phyloP scores from a whole-genome alignment of 2,329 filamentous ascomycete genomes.

The Phoma sp. region DNA sequence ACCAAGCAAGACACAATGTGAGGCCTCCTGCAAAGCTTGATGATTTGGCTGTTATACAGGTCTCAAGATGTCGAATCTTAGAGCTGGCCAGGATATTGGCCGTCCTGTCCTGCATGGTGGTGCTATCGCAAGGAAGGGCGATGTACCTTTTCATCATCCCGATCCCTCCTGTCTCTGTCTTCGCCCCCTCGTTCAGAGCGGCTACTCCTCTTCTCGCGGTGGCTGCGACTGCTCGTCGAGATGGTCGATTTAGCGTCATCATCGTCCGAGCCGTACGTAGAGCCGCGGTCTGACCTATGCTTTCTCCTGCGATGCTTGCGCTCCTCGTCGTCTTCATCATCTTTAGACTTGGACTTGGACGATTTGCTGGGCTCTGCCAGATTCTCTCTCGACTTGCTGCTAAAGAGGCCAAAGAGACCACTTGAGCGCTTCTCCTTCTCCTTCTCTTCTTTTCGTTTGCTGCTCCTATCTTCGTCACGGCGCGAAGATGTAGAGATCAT shows the following conservation, averaged over 20 bases:
- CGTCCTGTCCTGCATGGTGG: slow-evolving; percentile 1
- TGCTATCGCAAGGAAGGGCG: slow-evolving; percentile 39
- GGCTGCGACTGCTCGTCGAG: slow-evolving; percentile 43
- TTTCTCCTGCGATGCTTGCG: slow-evolving; percentile 55
- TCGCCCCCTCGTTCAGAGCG: slow-evolving; percentile 42
- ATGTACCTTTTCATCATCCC: slow-evolving; percentile 48
- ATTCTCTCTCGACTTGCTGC: slow-evolving; percentile 53
- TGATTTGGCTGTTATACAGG: background rate
- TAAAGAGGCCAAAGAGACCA: slow-evolving; percentile 55
- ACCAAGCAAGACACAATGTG: slow-evolving; percentile 1
- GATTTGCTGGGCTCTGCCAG: slow-evolving; percentile 42
- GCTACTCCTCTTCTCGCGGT: slow-evolving; percentile 52
- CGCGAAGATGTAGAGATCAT: slow-evolving; percentile 50
- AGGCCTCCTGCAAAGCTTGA: slow-evolving; percentile 2
- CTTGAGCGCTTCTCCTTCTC: slow-evolving; percentile 53
- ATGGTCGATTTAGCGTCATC: slow-evolving; percentile 46
- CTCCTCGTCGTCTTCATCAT: slow-evolving; percentile 51
- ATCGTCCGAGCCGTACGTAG: slow-evolving; percentile 48
- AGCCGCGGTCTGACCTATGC: slow-evolving; percentile 48
- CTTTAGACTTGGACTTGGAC: slow-evolving; percentile 37
- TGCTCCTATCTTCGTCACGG: slow-evolving; percentile 48
- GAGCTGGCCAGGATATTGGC: slow-evolving; percentile 3
- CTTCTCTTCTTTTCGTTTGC: slow-evolving; percentile 26
- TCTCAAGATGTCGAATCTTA: background rate
- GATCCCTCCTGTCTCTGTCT: slow-evolving; percentile 45